These are phyloP conservation scores for Medakamo hakoo DNA, from an alignment of 139 green algal species.

Conservation along the genomic window DNA sequence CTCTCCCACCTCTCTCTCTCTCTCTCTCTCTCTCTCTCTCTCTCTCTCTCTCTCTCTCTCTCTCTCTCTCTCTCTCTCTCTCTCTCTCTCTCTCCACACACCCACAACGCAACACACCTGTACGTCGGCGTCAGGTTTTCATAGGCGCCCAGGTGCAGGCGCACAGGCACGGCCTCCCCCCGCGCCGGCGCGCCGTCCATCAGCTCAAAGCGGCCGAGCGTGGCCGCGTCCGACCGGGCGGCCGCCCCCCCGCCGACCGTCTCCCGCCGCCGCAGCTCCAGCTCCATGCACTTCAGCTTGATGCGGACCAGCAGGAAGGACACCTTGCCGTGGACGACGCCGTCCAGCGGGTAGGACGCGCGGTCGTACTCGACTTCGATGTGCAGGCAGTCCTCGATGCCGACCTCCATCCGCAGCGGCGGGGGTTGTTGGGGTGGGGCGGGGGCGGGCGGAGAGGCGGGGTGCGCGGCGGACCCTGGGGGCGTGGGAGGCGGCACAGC, in stretches of 20 bases:
- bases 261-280: slow-evolving; percentile 90
- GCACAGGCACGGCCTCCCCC: slow-evolving; percentile 76
- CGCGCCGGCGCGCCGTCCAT: slow-evolving; percentile 96
- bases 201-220: slow-evolving; percentile 96
- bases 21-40: too few relatives aligned
- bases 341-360: slow-evolving; percentile 67
- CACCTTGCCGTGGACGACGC: slow-evolving; percentile 91
- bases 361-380: slow-evolving; percentile 99
- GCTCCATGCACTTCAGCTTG: slow-evolving; percentile 99
- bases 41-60: background rate
- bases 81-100: background rate
- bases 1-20: too few relatives aligned
- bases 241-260: slow-evolving; percentile 57
- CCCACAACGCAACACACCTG: slow-evolving; percentile 39
- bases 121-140: slow-evolving; percentile 92
- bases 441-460: too few relatives aligned
- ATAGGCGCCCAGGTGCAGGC: slow-evolving; percentile 86
- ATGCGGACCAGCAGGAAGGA: slow-evolving; percentile 98
- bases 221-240: slow-evolving; percentile 84
- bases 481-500: too few relatives aligned
- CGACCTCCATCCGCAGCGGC: slow-evolving; percentile 85
- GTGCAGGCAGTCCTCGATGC: slow-evolving; percentile 99
- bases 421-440: background rate
- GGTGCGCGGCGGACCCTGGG: too few relatives aligned
- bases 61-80: background rate